Base-by-base conservation (phyloP, 495 filamentous ascomycete genomes). In the Neurospora sp. region DNA sequence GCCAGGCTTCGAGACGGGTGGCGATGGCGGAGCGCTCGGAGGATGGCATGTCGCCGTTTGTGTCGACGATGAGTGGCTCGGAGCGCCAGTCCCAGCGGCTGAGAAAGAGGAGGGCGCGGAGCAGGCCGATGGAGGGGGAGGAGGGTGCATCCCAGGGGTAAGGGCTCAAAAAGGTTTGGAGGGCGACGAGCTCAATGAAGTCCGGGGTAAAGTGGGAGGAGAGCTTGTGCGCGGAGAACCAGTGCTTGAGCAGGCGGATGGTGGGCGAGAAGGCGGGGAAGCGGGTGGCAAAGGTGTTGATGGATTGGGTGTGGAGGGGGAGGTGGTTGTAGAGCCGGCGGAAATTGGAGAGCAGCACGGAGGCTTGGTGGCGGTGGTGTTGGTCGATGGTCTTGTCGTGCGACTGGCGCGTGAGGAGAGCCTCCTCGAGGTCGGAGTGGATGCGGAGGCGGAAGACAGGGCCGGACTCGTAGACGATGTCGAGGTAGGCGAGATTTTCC, bases 11-110 rank as follows among this genome's bases (percentile, higher is more conserved):
- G 71, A 98, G 89, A 0, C 90, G 89, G 20, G 90, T 91, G 12
- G 84, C 84, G 73, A 94, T 93, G 3, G 80, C 80, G 40, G 88
- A 81, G 1, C 91, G 86, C 35, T 87, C 89, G 71, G 81, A 83
- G 70, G 78, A 79, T 72, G 85, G 84, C 76, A 90, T 84, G 44
- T 85, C 84, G 70, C 81, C 85, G 70, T 85, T 82, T 8, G 94
- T 84, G 78, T 97, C 92, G 35, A 98, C 83, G 42, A 97, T 86
- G 38, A 97, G 85, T 0, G 96, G 92, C 37, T 93, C 90, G 38
- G 86, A 82, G 27, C 92, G 89, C 96, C 96, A 99, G 76, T 98
- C 94, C 94, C 96, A 99, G 31, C 87, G 86, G 1, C 94, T 87
- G 12, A 98, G 81, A 74, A 93, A 90, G 8, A 89, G 77, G 9